Conservation (phyloP, 345 rosid genomes). For the Eucalyptus erythrocorys region DNA sequence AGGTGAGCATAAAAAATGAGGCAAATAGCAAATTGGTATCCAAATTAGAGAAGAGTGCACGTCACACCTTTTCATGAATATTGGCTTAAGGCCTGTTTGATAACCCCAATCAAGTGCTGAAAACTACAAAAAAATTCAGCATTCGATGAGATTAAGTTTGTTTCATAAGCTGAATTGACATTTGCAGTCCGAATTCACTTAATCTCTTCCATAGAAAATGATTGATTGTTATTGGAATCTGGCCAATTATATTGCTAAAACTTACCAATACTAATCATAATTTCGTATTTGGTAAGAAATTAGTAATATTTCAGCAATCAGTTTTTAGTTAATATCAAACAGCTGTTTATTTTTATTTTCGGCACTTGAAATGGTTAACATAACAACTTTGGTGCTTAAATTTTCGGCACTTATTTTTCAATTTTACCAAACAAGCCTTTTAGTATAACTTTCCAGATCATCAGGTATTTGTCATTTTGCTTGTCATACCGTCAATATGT, state of each 20-base stretch:
- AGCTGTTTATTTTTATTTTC: no score
- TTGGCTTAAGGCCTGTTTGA: neutral
- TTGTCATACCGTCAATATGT: no score
- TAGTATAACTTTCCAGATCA: no score
- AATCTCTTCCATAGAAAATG: neutral
- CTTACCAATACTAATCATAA: neutral
- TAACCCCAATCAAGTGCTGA: neutral
- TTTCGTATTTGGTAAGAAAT: neutral
- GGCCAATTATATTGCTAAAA: neutral
- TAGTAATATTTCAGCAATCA: neutral
- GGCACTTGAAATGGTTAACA: no score
- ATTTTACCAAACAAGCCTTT: no score
- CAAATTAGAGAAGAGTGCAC: neutral
- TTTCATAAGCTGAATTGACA: neutral
- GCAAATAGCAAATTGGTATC: neutral
- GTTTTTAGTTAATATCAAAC: neutral
- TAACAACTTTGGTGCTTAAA: no score
- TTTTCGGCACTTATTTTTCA: no score
- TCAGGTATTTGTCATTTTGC: no score
- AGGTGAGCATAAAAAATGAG: neutral
- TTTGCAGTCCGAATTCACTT: neutral
- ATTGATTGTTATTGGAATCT: neutral
- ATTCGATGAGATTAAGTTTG: neutral
- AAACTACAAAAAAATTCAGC: neutral
- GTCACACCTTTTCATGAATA: neutral